Evolutionary conservation across 2,329 filamentous ascomycete genomes (phyloP), one percentile per base, ranked within the genome.

Genomic region (Beauveria australis): DNA sequence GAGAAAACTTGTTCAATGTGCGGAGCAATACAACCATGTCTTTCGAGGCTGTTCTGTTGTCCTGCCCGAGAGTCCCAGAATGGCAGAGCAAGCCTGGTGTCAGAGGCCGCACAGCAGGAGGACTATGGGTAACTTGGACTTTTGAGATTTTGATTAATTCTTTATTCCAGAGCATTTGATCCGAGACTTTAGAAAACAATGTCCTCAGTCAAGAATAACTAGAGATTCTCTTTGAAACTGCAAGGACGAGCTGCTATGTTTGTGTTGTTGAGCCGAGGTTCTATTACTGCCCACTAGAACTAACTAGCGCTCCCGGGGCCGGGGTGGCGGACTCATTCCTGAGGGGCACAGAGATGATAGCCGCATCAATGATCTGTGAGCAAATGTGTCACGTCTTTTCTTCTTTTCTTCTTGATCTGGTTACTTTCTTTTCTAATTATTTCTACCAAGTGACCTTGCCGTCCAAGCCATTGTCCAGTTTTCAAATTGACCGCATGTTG

Each of bases 251-350:
- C 14, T 48, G n/a, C n/a, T 3, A 24, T 37, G 30, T 16, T 28
- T 59, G 40, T 14, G 24, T n/a, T 10, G 12, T 28, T 59, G 57
- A 59, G 57, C 57, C 57, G 57, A 59, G 57, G 57, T 47, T 46
- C 16, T 18, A 19, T 24, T 16, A 19, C n/a, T 40, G 47, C 28
- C 19, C 47, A 12, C 12, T 47, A 12, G 33, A 7, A 7, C 30
- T 16, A 14, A 44, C 55, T 51, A 51, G 30, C 33, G 33, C 46
- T 12, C 16, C 26, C 40, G 12, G 18, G 19, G 22, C 24, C 19
- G 41, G 24, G 40, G 26, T 28, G 53, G 47, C 28, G 49, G 49
- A 24, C 30, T 33, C 14, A 14, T 22, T 16, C 3, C 18, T 37
- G 49, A 40, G 30, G 49, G 49, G 49, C 28, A 8, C n/a, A 41